These are phyloP conservation scores for Candida sojae DNA, from an alignment of 1,139 yeast species.

Conservation along the genomic window DNA sequence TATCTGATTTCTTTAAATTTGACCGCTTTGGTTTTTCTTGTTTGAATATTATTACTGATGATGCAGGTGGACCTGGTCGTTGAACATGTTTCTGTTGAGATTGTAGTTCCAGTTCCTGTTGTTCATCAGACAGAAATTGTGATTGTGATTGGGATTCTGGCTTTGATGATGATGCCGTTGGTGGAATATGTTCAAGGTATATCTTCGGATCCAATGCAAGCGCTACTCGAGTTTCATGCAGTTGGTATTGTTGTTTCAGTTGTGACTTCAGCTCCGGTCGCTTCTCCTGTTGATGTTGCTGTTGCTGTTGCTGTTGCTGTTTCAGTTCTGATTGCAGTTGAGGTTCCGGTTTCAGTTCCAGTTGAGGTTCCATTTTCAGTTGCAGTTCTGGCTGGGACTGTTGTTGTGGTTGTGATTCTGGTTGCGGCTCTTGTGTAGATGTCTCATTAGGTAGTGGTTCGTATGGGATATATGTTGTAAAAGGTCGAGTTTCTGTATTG, in stretches of 20 bases:
- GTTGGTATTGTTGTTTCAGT: background rate
- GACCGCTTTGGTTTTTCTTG: constrained; percentile 2
- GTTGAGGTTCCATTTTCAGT: background rate
- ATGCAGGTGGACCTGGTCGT: background rate
- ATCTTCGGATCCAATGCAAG: background rate
- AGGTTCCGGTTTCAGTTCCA: background rate
- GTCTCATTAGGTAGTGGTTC: background rate
- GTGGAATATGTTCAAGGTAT: background rate
- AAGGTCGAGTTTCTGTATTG: background rate
- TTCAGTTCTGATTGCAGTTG: background rate
- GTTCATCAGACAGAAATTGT: background rate
- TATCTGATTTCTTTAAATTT: constrained; percentile 1
- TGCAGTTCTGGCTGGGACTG: background rate
- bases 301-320: background rate
- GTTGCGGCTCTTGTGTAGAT: background rate
- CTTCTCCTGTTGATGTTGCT: background rate
- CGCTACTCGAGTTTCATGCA: background rate
- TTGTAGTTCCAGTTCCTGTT: background rate
- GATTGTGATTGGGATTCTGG: background rate
- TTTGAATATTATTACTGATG: constrained; percentile 3
- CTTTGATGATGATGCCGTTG: background rate
- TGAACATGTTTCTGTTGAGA: background rate
- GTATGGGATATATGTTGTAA: background rate
- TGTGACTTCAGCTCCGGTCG: background rate
- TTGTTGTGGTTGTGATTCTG: background rate